These are phyloP conservation scores for Rutstroemia sp. DNA, from an alignment of 2,329 filamentous ascomycete genomes.

Conservation along the genomic window DNA sequence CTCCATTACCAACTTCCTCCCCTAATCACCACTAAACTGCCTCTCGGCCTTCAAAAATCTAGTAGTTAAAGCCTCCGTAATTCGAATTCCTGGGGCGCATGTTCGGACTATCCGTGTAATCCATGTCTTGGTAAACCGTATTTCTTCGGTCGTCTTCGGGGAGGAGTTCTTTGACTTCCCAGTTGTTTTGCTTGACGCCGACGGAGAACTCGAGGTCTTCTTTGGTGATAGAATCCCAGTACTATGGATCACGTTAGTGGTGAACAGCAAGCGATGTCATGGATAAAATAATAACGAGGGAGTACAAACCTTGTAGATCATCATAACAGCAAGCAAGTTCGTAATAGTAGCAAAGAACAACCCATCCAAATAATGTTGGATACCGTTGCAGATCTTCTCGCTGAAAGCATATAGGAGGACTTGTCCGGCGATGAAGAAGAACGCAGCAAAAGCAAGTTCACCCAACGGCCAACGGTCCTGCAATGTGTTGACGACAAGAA, in stretches of 20 bases:
- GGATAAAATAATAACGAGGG: background rate
- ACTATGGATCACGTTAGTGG: constrained; percentile 44
- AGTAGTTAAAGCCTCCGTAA: constrained; percentile 28
- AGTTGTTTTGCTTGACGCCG: constrained; percentile 89
- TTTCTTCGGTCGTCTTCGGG: constrained; percentile 28
- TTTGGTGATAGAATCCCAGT: constrained; percentile 98
- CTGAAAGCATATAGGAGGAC: constrained; percentile 89
- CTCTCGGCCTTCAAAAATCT: background rate
- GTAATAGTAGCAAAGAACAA: constrained; percentile 91
- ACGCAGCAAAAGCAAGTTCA: constrained; percentile 81
- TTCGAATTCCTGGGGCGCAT: constrained; percentile 25
- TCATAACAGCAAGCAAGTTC: constrained; percentile 95
- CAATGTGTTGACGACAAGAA: constrained; percentile 82
- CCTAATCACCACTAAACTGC: background rate
- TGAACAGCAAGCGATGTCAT: background rate
- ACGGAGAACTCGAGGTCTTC: constrained; percentile 98
- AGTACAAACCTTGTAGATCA: constrained; percentile 85
- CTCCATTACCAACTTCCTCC: background rate
- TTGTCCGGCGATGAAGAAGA: constrained; percentile 89
- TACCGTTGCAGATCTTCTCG: constrained; percentile 71
- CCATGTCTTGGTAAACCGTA: constrained; percentile 29
- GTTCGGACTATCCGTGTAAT: constrained; percentile 20
- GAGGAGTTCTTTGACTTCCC: constrained; percentile 87
- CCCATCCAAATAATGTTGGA: constrained; percentile 90
- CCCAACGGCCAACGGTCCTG: constrained; percentile 94